Base-by-base conservation (phyloP, 1,284 basidiomycete species). In the Calocybe gambosa region DNA sequence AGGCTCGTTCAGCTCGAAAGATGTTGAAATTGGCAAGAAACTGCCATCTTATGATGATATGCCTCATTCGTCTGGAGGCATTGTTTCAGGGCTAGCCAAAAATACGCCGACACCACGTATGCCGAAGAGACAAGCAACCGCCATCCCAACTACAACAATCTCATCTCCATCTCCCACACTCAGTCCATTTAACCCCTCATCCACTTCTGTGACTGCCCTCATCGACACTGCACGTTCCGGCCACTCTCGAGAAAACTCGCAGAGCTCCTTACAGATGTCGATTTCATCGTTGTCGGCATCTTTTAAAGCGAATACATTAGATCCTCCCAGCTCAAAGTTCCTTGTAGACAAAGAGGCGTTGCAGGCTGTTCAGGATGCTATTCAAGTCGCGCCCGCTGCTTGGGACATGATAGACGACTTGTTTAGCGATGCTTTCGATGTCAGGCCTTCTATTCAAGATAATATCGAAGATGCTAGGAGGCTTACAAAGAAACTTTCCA, bases 1-100 rank as follows among this genome's bases (percentile, higher is more conserved):
- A 1, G 93, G 93, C 5, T 95, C 92, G 0, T 96, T 95, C 69
- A 93, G 90, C 54, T 85, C 78, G 28, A 88, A 91, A 59, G 93
- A 96, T 61, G 86, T 96, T 1, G 85, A 94, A 62, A 81, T 90
- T 46, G 93, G 93, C 29, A 89, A 85, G 64, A 73, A 79, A 45
- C 68, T 95, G 52, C 86, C 89, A 2, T 82, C 82, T 12, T 77
- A 78, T 52, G 74, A 78, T 34, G 71, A 71, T 43, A 38, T 68
- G 43, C 69, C 63, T 29, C 56, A 50, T 29, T 54, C 57, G 47
- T 62, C 55, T 37, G 66, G 62, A 57, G 66, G 70, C 16, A 53
- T 70, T 31, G 59, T 63, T 10, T 57, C 64, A 38, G 62, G 63
- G 23, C 48, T 52, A 31, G 59, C 60, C 19, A 56, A 65, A 16